A percentile compares a stretch with the other conserved stretches of the same genome.
Conservation (phyloP, 139 green algal species). For the Chlamydomonas asymmetrica region DNA sequence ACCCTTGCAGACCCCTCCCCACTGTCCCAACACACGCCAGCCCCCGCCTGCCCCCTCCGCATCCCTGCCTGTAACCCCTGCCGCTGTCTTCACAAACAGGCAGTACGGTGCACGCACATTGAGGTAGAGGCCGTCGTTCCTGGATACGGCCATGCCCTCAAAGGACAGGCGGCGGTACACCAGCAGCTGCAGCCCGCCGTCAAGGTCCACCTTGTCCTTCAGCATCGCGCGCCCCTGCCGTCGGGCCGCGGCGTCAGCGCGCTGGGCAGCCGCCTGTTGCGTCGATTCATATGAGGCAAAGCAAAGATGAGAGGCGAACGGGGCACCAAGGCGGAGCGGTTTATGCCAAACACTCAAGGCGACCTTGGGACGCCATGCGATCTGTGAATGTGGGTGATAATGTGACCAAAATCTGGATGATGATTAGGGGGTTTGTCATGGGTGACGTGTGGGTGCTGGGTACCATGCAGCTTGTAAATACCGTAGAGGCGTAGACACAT, state of each 20-base stretch:
- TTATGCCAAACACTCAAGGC: too few species aligned
- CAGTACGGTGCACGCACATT: not conserved
- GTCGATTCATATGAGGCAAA: not conserved
- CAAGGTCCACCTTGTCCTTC: not conserved
- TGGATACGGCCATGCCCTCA: not conserved
- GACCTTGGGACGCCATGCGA: too few species aligned
- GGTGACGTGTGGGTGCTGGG: too few species aligned
- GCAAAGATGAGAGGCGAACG: not conserved
- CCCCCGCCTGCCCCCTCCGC: not conserved
- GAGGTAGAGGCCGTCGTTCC: not conserved
- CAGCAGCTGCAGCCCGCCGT: conserved; percentile 19
- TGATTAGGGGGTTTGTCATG: too few species aligned
- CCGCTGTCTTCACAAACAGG: not conserved
- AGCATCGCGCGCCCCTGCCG: not conserved
- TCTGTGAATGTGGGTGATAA: too few species aligned
- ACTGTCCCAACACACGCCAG: not conserved
- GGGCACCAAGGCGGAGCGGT: conserved; percentile 1
- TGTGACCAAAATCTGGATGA: too few species aligned
- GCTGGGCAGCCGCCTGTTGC: not conserved
- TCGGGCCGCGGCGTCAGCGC: not conserved
- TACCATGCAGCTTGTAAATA: too few species aligned
- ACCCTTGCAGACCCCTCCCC: not conserved
- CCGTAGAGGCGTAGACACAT: too few species aligned
- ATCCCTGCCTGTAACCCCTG: not conserved
- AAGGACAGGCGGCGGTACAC: conserved; percentile 10